Percentiles rank a stretch among this genome's conserved stretches.
These are phyloP conservation scores for Pelargonium fulgidum DNA, from an alignment of 441 rosid species.

Conservation along the genomic window DNA sequence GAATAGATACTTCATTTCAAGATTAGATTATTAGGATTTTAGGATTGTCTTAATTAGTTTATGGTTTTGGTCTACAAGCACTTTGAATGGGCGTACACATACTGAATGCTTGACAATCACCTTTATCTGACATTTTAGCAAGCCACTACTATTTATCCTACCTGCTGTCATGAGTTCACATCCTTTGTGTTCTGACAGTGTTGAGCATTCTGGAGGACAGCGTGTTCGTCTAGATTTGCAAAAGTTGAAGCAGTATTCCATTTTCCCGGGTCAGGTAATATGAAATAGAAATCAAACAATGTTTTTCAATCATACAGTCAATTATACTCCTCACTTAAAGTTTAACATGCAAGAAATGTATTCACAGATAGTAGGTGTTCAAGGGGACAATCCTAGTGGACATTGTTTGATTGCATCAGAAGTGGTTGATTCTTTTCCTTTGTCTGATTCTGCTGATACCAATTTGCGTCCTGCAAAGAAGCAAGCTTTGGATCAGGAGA, in stretches of 20 bases:
- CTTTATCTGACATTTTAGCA: not conserved
- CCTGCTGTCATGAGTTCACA: slow-evolving; percentile 8
- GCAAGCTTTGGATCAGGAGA: slow-evolving; percentile 60
- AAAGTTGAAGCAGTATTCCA: slow-evolving; percentile 61
- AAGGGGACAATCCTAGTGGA: slow-evolving; percentile 93
- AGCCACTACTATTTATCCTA: not conserved
- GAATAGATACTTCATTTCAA: not conserved
- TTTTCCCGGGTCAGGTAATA: slow-evolving; percentile 93
- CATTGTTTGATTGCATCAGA: slow-evolving; percentile 87
- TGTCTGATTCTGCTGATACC: slow-evolving; percentile 31
- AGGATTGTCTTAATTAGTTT: not conserved
- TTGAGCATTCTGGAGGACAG: slow-evolving; percentile 81
- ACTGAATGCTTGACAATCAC: slow-evolving; percentile 1
- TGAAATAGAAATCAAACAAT: slow-evolving; percentile 12
- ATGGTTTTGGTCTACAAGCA: slow-evolving; percentile 4
- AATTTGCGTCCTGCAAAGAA: slow-evolving; percentile 67
- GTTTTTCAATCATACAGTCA: not conserved
- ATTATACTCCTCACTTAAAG: slow-evolving; percentile 9
- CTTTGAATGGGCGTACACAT: not conserved
- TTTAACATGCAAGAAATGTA: slow-evolving; percentile 19
- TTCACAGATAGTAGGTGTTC: slow-evolving; percentile 77
- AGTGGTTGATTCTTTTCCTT: slow-evolving; percentile 60
- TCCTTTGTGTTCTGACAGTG: slow-evolving; percentile 41
- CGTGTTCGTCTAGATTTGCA: slow-evolving; percentile 74
- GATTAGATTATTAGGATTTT: not conserved